These are phyloP conservation scores for Desmodesmus armatus DNA, from an alignment of 139 green algal genomes.

Conservation along the genomic window DNA sequence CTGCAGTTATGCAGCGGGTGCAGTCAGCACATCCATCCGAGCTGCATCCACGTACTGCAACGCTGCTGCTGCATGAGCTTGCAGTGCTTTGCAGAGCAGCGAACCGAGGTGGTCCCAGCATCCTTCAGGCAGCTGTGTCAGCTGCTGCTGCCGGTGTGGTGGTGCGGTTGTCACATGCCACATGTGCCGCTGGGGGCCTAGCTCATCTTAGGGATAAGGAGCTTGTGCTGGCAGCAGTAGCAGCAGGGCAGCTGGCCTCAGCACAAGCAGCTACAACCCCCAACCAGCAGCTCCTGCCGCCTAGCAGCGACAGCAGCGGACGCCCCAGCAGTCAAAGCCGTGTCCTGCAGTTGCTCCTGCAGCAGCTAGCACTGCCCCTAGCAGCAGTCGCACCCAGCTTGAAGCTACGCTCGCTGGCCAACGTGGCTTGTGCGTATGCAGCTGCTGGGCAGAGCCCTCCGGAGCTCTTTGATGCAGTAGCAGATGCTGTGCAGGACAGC, in stretches of 20 bases:
- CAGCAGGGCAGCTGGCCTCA: constrained; percentile 7
- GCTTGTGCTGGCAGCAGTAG: constrained; percentile 29
- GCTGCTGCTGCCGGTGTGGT: not conserved
- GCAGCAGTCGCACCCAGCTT: not conserved
- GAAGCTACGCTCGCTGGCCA: not conserved
- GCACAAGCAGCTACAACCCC: not conserved
- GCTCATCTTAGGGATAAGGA: not conserved
- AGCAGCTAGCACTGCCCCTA: constrained; percentile 5
- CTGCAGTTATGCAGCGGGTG: constrained; percentile 10
- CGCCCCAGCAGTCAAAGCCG: not conserved
- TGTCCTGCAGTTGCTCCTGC: not conserved
- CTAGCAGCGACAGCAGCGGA: not conserved
- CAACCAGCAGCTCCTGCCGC: not conserved
- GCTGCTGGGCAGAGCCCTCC: not conserved
- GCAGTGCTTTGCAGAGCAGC: not conserved
- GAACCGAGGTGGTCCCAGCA: not conserved
- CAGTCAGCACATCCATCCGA: not conserved
- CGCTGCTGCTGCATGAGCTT: not conserved
- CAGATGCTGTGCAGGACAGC: not conserved
- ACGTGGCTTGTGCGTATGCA: constrained; percentile 17
- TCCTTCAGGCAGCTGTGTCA: not conserved
- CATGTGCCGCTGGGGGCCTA: no score
- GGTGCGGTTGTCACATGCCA: no score
- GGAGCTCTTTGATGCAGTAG: constrained; percentile 30
- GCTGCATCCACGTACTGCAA: not conserved